A percentile compares a stretch with the other conserved stretches of the same genome.
Evolutionary conservation across 2,329 filamentous ascomycete genomes (phyloP).

Genomic region (Stagonosporopsis tanaceti): DNA sequence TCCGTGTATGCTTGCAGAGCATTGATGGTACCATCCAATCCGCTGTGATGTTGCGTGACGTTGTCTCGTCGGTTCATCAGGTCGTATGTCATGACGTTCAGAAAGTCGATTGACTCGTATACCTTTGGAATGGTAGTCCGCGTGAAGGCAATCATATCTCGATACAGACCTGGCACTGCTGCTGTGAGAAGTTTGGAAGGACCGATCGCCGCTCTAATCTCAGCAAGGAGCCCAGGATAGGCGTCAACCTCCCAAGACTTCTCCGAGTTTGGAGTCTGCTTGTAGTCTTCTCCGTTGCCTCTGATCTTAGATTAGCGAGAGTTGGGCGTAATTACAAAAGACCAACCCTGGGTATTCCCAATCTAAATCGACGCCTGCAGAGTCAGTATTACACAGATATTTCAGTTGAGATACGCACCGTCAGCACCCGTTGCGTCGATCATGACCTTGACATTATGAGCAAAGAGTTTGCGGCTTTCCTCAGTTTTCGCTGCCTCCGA

Average conservation of each 20-base stretch:
- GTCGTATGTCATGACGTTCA: constrained; percentile 78
- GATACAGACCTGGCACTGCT: constrained; percentile 63
- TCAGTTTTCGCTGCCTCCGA: constrained; percentile 62
- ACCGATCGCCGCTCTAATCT: constrained; percentile 67
- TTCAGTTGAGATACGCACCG: constrained; percentile 50
- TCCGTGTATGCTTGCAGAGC: constrained; percentile 66
- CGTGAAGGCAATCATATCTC: constrained; percentile 73
- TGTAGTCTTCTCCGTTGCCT: constrained; percentile 76
- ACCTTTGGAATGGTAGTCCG: constrained; percentile 64
- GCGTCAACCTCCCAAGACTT: constrained; percentile 69
- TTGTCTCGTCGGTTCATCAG: constrained; percentile 74
- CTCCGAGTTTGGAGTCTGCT: constrained; percentile 63
- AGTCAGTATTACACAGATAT: not conserved
- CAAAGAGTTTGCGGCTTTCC: constrained; percentile 64
- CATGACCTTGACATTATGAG: constrained; percentile 70
- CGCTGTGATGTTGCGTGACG: constrained; percentile 70
- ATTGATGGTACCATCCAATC: constrained; percentile 63
- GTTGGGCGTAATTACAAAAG: too few species aligned
- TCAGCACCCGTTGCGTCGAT: constrained; percentile 70
- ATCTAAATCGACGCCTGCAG: constrained; percentile 63
- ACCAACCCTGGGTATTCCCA: constrained; percentile 65
- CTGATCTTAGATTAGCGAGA: not conserved
- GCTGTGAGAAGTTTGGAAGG: constrained; percentile 68
- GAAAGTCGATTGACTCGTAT: constrained; percentile 67
- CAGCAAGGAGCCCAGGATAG: constrained; percentile 67